Percentiles rank a stretch among this genome's conserved stretches.
Conservation (phyloP, 75 land plant species). For the Cunninghamia lanceolata region DNA sequence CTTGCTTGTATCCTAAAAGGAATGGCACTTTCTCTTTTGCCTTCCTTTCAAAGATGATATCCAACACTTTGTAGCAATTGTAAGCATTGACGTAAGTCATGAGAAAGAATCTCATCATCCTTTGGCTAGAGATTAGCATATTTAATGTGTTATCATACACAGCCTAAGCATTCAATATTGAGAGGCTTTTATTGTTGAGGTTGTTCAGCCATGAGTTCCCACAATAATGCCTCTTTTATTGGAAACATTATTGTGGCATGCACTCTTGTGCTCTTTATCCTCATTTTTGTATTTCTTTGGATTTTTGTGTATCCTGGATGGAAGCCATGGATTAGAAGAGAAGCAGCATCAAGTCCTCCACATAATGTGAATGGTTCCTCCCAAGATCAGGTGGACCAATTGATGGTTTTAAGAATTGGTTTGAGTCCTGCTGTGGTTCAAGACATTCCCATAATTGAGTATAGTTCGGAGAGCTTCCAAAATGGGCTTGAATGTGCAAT, state of each 20-base stretch:
- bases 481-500: slow-evolving; percentile 33
- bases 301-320: background rate
- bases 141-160: background rate
- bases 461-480: background rate
- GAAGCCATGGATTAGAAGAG: background rate
- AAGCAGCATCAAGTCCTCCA: background rate
- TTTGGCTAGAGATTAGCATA: background rate
- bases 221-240: background rate
- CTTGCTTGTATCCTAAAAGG: too few relatives aligned
- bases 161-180: background rate
- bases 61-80: background rate
- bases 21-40: too few relatives aligned
- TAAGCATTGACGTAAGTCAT: background rate
- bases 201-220: background rate
- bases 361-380: background rate
- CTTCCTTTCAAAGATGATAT: background rate
- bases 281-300: background rate
- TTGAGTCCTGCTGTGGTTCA: background rate
- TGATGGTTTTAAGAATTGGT: background rate
- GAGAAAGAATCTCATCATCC: background rate
- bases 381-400: background rate
- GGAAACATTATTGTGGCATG: background rate
- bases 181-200: background rate
- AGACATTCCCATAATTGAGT: background rate
- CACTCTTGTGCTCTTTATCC: background rate